Percentiles rank a stretch among this genome's conserved stretches.
Conservation (phyloP, 2,329 filamentous ascomycete species). For the Colletotrichum navitas region DNA sequence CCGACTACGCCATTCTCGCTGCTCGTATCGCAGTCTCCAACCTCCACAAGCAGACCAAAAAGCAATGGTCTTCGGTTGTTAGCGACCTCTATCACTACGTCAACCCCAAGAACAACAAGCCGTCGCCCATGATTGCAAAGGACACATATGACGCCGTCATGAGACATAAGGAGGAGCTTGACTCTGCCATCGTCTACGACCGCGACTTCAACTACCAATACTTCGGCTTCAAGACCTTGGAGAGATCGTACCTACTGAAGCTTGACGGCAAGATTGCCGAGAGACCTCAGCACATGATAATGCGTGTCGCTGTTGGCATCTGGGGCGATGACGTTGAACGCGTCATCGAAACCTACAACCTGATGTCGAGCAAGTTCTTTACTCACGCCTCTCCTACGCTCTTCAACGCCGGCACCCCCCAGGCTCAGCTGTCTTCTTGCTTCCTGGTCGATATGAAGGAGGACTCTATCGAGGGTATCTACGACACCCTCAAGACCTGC, state of each 20-base stretch:
- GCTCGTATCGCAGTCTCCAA: constrained; percentile 99
- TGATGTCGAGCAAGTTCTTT: constrained; percentile 99
- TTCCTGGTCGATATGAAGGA: constrained; percentile 99
- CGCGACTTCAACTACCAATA: constrained; percentile 99
- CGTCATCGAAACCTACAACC: constrained; percentile 96
- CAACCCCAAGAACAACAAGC: constrained; percentile 89
- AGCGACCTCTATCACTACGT: constrained; percentile 94
- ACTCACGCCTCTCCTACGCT: constrained; percentile 98
- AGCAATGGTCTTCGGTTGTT: constrained; percentile 97
- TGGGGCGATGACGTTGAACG: constrained; percentile 95
- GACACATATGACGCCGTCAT: constrained; percentile 93
- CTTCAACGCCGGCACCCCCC: constrained; percentile 97
- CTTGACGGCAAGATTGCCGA: constrained; percentile 97
- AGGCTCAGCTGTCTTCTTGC: constrained; percentile 95
- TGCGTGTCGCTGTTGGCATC: constrained; percentile 98
- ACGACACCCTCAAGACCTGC: constrained; percentile 98
- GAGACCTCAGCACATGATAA: constrained; percentile 99
- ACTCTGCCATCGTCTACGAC: constrained; percentile 99
- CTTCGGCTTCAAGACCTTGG: constrained; percentile 99
- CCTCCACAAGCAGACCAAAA: constrained; percentile 99
- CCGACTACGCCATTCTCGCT: constrained; percentile 98
- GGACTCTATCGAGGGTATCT: constrained; percentile 99
- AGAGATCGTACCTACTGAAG: constrained; percentile 96
- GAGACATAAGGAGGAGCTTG: constrained; percentile 96
- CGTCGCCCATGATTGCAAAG: constrained; percentile 94